These are phyloP conservation scores for Tetragonia tetragonoides DNA, from an alignment of 148 eudicot species.

Conservation along the genomic window DNA sequence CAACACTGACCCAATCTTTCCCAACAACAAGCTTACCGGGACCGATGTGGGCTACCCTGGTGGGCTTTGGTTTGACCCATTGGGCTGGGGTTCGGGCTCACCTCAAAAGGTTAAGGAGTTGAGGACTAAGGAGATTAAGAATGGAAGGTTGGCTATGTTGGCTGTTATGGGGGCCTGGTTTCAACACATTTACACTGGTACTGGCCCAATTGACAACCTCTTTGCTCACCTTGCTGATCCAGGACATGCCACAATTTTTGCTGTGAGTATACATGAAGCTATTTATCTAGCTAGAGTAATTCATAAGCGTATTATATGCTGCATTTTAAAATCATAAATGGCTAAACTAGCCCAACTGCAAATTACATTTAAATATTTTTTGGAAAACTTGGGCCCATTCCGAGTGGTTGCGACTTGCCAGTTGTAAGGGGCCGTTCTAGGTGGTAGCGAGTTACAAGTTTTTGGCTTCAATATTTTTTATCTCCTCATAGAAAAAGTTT, in stretches of 20 bases:
- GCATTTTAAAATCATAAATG: no score
- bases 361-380: no score
- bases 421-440: no score
- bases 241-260: conserved; percentile 92
- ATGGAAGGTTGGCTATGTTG: conserved; percentile 94
- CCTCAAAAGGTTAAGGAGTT: conserved; percentile 74
- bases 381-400: no score
- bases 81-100: conserved; percentile 92
- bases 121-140: conserved; percentile 98
- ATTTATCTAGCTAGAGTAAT: no score
- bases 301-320: no score
- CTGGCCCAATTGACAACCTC: conserved; percentile 93
- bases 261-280: conserved; percentile 53
- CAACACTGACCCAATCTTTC: conserved; percentile 95
- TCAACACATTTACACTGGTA: conserved; percentile 89
- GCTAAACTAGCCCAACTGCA: no score
- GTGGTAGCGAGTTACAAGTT: no score
- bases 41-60: conserved; percentile 99
- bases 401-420: no score
- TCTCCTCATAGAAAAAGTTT: no score
- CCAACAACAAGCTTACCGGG: conserved; percentile 96
- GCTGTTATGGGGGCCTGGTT: conserved; percentile 99
- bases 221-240: conserved; percentile 99
- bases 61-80: conserved; percentile 96
- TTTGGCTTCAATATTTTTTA: no score